These are phyloP conservation scores for Miscanthus sacchariflorus DNA, from an alignment of 202 grass and related monocot genomes.

Conservation along the genomic window DNA sequence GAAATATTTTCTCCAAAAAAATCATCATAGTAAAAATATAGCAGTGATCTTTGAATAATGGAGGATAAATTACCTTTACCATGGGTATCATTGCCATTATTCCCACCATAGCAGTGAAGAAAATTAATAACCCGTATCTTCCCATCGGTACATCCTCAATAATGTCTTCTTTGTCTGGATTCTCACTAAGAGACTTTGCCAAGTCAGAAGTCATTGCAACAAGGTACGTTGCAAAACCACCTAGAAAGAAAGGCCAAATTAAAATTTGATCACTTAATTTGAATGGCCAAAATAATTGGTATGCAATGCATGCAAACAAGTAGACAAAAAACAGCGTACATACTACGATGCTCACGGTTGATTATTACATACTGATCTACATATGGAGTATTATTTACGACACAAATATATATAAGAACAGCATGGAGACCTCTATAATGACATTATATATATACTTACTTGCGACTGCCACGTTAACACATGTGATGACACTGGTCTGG, in stretches of 20 bases:
- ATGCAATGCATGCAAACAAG: not conserved
- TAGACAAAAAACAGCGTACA: not conserved
- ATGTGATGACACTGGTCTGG: constrained; percentile 55
- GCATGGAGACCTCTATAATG: not conserved
- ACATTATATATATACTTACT: constrained; percentile 27
- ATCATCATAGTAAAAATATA: too few species aligned
- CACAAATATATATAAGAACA: not conserved
- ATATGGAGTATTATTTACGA: not conserved
- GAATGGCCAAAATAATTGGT: not conserved
- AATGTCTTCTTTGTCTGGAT: constrained; percentile 42
- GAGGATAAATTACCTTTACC: constrained; percentile 48
- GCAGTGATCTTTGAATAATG: not conserved
- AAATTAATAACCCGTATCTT: constrained; percentile 55
- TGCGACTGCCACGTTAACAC: constrained; percentile 39
- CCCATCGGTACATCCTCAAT: constrained; percentile 44
- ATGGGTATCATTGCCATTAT: constrained; percentile 49
- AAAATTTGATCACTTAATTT: not conserved
- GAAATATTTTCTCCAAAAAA: not conserved
- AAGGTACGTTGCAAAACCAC: constrained; percentile 65
- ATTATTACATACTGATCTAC: not conserved
- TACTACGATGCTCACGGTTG: not conserved
- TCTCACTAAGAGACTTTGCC: constrained; percentile 48
- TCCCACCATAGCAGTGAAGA: constrained; percentile 47
- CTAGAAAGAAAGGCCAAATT: constrained; percentile 32
- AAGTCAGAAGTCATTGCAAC: constrained; percentile 57